Conservation (phyloP, 371 early-diverging fungal species). For the Synchytrium microbalum region DNA sequence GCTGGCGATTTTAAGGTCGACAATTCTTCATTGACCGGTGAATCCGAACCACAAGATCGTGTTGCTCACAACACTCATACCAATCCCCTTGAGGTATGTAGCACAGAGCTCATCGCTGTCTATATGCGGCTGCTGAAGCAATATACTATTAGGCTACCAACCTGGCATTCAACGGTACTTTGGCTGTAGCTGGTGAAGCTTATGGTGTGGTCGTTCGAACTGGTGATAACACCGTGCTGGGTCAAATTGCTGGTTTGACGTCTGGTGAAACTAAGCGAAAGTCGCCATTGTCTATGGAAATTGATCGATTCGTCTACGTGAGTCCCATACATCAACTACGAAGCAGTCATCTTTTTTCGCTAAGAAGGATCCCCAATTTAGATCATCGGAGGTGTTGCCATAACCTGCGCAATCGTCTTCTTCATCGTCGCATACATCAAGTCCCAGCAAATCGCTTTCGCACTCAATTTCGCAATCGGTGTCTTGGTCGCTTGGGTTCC, state of each 20-base stretch:
- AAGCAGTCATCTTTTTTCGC: neutral
- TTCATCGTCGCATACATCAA: conserved; percentile 54
- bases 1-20: conserved; percentile 84
- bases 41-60: conserved; percentile 84
- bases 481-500: conserved; percentile 72
- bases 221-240: conserved; percentile 85
- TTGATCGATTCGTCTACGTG: conserved; percentile 60
- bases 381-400: conserved; percentile 72
- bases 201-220: conserved; percentile 86
- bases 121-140: too few species aligned
- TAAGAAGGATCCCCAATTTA: neutral
- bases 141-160: conserved; percentile 69
- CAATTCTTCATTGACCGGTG: conserved; percentile 90
- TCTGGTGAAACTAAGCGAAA: conserved; percentile 57
- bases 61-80: conserved; percentile 33
- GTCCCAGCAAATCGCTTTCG: conserved; percentile 41
- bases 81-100: conserved; percentile 64
- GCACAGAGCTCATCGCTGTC: conserved; percentile 75
- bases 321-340: too few species aligned
- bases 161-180: conserved; percentile 75
- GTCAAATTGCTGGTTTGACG: conserved; percentile 85
- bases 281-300: conserved; percentile 67
- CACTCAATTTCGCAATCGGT: conserved; percentile 79
- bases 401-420: conserved; percentile 63
- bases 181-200: conserved; percentile 68